Base-by-base conservation (phyloP, 257 asterid species). In the Voacanga thouarsii region DNA sequence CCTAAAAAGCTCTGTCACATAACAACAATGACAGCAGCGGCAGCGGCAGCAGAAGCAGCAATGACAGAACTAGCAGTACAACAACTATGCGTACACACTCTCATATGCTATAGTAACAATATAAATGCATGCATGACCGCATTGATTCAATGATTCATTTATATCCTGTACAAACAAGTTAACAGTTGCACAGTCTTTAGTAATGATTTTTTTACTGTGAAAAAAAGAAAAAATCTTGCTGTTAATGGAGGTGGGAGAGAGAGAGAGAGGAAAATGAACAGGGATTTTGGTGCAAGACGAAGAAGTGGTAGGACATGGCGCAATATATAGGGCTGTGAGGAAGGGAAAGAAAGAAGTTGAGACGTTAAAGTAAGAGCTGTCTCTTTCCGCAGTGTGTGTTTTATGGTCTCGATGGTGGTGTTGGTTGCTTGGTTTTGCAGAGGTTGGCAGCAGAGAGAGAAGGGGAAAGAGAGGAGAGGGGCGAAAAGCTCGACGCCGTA, bases 1-100 rank as follows among this genome's bases (percentile, higher is more conserved):
- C 84, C 86, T 91, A 82, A 83, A 87, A 84, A 77, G 81, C 53
- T 85, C 90, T 90, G 96, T 76, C 80, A 80, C 90, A 75, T 85
- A 87, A 84, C 94, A 81, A 92, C 89, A 82, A 86, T 83, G 80
- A 84, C 80, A 79, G 85, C 86, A 82, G 83, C 79, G 57, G 67
- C 44, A 70, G 78, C 79, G 75, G 82, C 84, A 77, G 79, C 76
- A 39, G 45, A 56, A 37, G 68, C 77, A 73, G 75, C 72, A 16
- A 66, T 77, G 74, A 63, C 84, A 76, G 66, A 77, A 73, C 61
- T 67, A 70, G 72, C 68, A 72, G 82, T 81, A 79, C 80, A 70
- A 71, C 56, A 19, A 74, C 45, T 33, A 82, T 69, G 76, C 72
- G 37, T 69, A 78, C 76, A 75, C 76, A 74, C 66, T 33, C 30